Conservation (phyloP, 306 rosid genomes). For the Arachis hypogaea region DNA sequence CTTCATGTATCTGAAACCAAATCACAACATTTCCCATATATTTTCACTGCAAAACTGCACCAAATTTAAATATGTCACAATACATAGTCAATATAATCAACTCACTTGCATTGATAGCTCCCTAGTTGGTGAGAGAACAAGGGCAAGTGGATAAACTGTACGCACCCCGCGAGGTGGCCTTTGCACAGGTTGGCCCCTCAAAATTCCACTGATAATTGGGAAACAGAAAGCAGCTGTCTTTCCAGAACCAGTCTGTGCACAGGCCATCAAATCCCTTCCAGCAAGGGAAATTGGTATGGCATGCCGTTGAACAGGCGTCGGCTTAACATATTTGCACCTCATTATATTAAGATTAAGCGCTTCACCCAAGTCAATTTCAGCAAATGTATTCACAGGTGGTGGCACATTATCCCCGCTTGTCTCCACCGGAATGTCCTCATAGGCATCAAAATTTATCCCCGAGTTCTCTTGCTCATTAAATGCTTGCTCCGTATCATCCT, state of each 20-base stretch:
- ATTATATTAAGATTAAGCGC: conserved; percentile 74
- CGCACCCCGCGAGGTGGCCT: conserved; percentile 79
- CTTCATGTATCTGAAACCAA: conserved; percentile 77
- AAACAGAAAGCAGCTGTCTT: conserved; percentile 94
- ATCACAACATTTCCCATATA: conserved; percentile 12
- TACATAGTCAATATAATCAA: conserved; percentile 18
- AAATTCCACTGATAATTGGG: conserved; percentile 86
- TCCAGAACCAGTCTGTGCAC: conserved; percentile 95
- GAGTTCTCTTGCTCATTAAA: conserved; percentile 61
- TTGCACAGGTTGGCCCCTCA: conserved; percentile 67
- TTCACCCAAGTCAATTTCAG: conserved; percentile 84
- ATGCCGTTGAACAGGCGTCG: conserved; percentile 89
- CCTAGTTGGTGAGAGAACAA: conserved; percentile 90
- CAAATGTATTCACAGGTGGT: conserved; percentile 77
- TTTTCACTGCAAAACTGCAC: conserved; percentile 12
- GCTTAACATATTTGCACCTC: conserved; percentile 84
- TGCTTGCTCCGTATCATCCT: conserved; percentile 53
- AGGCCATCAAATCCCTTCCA: conserved; percentile 89
- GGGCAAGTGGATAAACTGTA: conserved; percentile 83
- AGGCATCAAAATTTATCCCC: conserved; percentile 82
- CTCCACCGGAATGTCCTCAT: conserved; percentile 89
- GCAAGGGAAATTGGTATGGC: conserved; percentile 83
- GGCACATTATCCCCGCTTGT: conserved; percentile 83
- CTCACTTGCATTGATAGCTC: conserved; percentile 91
- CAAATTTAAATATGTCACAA: conserved; percentile 5